Conservation (phyloP, 371 early-diverging fungal species). For the Mucor racemosus region DNA sequence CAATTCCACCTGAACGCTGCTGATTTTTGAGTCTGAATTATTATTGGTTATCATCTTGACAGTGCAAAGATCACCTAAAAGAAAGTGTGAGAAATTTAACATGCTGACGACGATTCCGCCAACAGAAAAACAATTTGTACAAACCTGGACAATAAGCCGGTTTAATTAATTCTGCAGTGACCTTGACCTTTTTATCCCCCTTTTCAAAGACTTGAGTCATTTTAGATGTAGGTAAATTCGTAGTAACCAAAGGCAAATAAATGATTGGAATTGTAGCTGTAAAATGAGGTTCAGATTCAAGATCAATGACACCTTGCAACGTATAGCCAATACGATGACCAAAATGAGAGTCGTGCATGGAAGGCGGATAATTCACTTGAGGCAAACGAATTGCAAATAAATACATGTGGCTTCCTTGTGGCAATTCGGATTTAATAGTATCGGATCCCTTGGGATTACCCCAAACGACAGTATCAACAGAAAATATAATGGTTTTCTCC, state of each 20-base stretch:
- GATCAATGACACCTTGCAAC: slow-evolving; percentile 42
- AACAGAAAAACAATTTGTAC: not conserved
- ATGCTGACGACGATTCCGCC: not conserved
- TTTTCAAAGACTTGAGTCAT: slow-evolving; percentile 28
- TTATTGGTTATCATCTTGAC: slow-evolving; percentile 43
- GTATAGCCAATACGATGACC: slow-evolving; percentile 41
- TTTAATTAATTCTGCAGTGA: slow-evolving; percentile 40
- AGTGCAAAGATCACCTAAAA: slow-evolving; percentile 46
- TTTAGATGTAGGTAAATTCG: slow-evolving; percentile 7
- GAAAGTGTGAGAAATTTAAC: not conserved
- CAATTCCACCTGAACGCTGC: slow-evolving; percentile 38
- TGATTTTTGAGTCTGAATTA: slow-evolving; percentile 42
- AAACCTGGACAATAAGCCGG: slow-evolving; percentile 51
- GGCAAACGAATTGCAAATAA: slow-evolving; percentile 51
- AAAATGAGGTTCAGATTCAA: slow-evolving; percentile 10
- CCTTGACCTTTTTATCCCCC: slow-evolving; percentile 26
- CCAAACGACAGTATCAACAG: slow-evolving; percentile 36
- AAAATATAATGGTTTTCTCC: slow-evolving; percentile 26
- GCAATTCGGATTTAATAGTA: slow-evolving; percentile 12
- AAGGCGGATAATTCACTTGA: slow-evolving; percentile 49
- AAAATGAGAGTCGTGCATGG: slow-evolving; percentile 38
- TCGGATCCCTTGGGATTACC: slow-evolving; percentile 18
- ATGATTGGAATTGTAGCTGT: slow-evolving; percentile 30
- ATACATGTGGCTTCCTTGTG: slow-evolving; percentile 44
- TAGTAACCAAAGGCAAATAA: slow-evolving; percentile 42